Evolutionary conservation across 345 rosid species (phyloP).

Genomic region (Acer campestre): DNA sequence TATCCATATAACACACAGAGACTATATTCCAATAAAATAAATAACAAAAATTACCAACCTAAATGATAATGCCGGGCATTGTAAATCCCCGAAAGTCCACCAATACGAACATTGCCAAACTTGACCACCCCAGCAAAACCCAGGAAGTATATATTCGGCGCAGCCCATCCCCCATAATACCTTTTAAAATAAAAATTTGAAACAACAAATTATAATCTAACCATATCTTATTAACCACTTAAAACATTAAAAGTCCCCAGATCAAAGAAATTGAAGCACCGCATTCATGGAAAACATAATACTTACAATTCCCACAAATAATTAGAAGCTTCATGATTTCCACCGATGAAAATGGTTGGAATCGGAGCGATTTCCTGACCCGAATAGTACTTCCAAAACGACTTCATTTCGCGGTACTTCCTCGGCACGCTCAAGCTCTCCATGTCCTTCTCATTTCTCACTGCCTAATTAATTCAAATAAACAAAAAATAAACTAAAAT

Average conservation of each 20-base stretch:
- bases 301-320: slow-evolving; percentile 92
- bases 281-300: not conserved
- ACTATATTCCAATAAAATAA: not conserved
- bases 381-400: slow-evolving; percentile 92
- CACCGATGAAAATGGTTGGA: slow-evolving; percentile 94
- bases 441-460: slow-evolving; percentile 85
- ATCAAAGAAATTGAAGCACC: not conserved
- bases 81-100: slow-evolving; percentile 93
- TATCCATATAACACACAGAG: not conserved
- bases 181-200: slow-evolving; percentile 30
- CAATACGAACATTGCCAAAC: slow-evolving; percentile 83
- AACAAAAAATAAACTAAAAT: not conserved
- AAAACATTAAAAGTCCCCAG: not conserved
- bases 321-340: slow-evolving; percentile 97
- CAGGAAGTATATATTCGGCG: slow-evolving; percentile 81
- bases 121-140: slow-evolving; percentile 85
- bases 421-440: slow-evolving; percentile 77
- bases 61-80: slow-evolving; percentile 53
- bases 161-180: slow-evolving; percentile 96
- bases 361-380: slow-evolving; percentile 78
- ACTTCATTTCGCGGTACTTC: slow-evolving; percentile 75
- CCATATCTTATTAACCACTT: not conserved
- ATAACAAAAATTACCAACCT: slow-evolving; percentile 45
- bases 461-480: slow-evolving; percentile 44
- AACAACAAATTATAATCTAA: not conserved